Evolutionary conservation across 2,329 filamentous ascomycete genomes (phyloP).

Genomic region (Cryphonectria radicalis): DNA sequence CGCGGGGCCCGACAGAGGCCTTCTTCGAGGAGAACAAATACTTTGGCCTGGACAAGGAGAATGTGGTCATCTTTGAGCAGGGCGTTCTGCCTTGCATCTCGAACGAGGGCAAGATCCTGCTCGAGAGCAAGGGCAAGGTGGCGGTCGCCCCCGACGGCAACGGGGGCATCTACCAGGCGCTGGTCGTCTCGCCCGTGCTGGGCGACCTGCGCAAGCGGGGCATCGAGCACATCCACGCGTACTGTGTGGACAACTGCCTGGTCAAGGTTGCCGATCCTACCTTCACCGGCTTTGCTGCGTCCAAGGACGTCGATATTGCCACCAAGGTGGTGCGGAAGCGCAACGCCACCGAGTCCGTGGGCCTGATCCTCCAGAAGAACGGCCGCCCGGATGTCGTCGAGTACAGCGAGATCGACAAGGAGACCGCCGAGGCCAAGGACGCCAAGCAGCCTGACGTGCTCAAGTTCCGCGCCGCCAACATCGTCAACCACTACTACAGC

Average conservation of each 20-base stretch:
- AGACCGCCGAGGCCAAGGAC: slow-evolving; percentile 88
- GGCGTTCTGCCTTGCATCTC: slow-evolving; percentile 95
- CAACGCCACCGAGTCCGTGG: slow-evolving; percentile 92
- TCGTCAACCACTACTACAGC: slow-evolving; percentile 99
- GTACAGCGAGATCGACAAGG: slow-evolving; percentile 93
- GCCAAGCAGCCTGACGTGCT: slow-evolving; percentile 78
- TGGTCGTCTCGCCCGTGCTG: slow-evolving; percentile 79
- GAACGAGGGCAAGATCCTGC: slow-evolving; percentile 94
- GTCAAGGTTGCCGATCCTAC: slow-evolving; percentile 96
- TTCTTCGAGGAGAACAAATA: slow-evolving; percentile 91
- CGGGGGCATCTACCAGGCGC: slow-evolving; percentile 92
- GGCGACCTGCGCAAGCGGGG: slow-evolving; percentile 87
- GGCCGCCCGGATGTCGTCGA: slow-evolving; percentile 96
- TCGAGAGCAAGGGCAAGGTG: slow-evolving; percentile 88
- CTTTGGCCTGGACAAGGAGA: slow-evolving; percentile 85
- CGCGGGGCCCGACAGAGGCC: slow-evolving; percentile 84
- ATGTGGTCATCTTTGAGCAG: slow-evolving; percentile 94
- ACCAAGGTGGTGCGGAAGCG: slow-evolving; percentile 99
- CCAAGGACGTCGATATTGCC: slow-evolving; percentile 89
- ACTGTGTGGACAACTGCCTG: slow-evolving; percentile 99
- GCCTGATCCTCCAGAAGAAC: slow-evolving; percentile 92
- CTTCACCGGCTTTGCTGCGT: slow-evolving; percentile 91
- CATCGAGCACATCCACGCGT: slow-evolving; percentile 93
- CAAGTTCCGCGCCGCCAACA: slow-evolving; percentile 97
- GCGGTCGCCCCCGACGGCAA: slow-evolving; percentile 97